Conservation (phyloP, 23 red algal genomes). For the Pyropia yezoensis region DNA sequence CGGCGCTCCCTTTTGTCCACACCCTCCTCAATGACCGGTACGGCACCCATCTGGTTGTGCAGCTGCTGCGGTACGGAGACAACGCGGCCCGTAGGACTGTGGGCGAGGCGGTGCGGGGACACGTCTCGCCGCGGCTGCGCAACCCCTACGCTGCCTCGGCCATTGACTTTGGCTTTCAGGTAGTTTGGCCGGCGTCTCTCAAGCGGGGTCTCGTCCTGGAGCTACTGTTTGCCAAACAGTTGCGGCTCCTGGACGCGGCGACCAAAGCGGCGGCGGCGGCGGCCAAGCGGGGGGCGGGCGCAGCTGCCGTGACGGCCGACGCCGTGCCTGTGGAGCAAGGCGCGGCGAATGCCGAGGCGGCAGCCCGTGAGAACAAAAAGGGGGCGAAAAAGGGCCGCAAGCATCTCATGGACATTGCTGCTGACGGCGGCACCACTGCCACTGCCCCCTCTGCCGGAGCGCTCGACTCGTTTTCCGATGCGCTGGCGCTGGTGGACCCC, state of each 20-base stretch:
- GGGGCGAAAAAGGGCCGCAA: neutral
- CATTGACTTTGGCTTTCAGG: slow-evolving; percentile 58
- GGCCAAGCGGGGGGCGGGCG: neutral
- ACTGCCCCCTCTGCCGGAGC: neutral
- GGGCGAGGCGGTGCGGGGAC: slow-evolving; percentile 8
- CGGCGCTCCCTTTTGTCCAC: slow-evolving; percentile 25
- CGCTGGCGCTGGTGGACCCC: slow-evolving; percentile 19
- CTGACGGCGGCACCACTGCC: too few species aligned
- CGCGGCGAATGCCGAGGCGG: neutral
- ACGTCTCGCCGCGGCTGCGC: slow-evolving; percentile 13
- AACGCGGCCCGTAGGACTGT: slow-evolving; percentile 2
- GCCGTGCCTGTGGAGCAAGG: too few species aligned
- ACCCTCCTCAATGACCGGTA: slow-evolving; percentile 34
- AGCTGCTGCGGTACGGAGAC: slow-evolving; percentile 22
- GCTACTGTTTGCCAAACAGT: slow-evolving; percentile 32
- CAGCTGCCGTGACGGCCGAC: too few species aligned
- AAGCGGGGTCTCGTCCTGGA: slow-evolving; percentile 27
- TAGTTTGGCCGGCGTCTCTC: slow-evolving; percentile 6
- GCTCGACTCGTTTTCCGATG: slow-evolving; percentile 7
- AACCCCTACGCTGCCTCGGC: slow-evolving; percentile 39
- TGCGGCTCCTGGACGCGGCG: slow-evolving; percentile 20
- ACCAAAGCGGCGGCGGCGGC: too few species aligned
- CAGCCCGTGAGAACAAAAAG: neutral
- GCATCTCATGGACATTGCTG: too few species aligned
- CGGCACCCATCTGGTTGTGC: slow-evolving; percentile 47